These are phyloP conservation scores for Diospyros lotus DNA, from an alignment of 148 eudicot species.

Conservation along the genomic window DNA sequence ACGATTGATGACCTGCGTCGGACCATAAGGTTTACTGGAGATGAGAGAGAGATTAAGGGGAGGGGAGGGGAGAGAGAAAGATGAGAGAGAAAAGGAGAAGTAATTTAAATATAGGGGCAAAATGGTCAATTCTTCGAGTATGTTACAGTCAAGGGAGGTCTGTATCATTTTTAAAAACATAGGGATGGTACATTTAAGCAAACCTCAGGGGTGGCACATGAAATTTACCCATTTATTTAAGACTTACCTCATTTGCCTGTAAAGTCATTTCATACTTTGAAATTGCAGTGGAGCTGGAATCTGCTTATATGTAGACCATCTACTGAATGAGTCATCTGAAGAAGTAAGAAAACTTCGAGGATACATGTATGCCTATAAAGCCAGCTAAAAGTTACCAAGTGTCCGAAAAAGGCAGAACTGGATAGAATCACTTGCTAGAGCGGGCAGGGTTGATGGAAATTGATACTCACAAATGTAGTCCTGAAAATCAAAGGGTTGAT, in stretches of 20 bases:
- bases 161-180: too few relatives aligned
- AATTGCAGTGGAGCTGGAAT: constrained; percentile 59
- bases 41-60: too few relatives aligned
- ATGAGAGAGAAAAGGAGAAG: too few relatives aligned
- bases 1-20: too few relatives aligned
- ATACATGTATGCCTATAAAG: constrained; percentile 89
- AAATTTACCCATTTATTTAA: neutral
- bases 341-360: constrained; percentile 84
- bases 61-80: too few relatives aligned
- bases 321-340: constrained; percentile 69
- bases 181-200: too few relatives aligned
- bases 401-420: neutral
- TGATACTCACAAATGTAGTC: neutral
- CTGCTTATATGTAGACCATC: constrained; percentile 76
- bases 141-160: too few relatives aligned
- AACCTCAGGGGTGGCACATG: too few relatives aligned
- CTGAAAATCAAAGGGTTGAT: neutral
- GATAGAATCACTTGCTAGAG: neutral
- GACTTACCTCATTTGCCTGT: too few relatives aligned
- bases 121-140: too few relatives aligned
- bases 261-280: neutral
- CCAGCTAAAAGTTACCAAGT: constrained; percentile 25
- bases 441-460: neutral
- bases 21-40: too few relatives aligned
- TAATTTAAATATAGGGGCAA: too few relatives aligned